These are phyloP conservation scores for Dendrobium officinale DNA, from an alignment of 106 monocot genomes.

Conservation along the genomic window DNA sequence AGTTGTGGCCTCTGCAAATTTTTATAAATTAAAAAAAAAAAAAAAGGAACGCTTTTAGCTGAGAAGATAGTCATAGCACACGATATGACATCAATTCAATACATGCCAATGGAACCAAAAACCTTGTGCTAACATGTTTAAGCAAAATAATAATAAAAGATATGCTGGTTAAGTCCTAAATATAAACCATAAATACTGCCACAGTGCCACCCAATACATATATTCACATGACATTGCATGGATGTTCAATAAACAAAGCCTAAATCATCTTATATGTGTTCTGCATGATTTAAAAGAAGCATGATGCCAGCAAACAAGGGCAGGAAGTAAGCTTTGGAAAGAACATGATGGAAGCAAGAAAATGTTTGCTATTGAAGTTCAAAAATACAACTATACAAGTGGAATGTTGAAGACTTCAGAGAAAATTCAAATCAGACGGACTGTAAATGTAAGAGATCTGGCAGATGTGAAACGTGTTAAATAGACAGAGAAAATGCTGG, in stretches of 20 bases:
- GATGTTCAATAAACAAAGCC: neutral
- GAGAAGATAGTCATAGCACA: too few species aligned
- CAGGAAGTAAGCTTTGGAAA: neutral
- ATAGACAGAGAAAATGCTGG: neutral
- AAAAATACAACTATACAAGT: neutral
- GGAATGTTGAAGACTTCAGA: neutral
- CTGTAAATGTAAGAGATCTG: neutral
- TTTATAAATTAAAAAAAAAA: too few species aligned
- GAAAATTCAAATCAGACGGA: neutral
- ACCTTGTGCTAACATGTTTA: too few species aligned
- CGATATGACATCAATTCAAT: too few species aligned
- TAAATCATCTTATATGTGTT: neutral
- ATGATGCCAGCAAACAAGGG: neutral
- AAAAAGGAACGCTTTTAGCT: too few species aligned
- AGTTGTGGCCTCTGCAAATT: conserved; percentile 79
- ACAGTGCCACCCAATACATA: neutral
- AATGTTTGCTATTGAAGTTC: neutral
- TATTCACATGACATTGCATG: neutral
- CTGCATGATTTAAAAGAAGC: neutral
- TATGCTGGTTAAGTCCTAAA: too few species aligned
- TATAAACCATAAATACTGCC: too few species aligned
- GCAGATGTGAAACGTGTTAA: neutral
- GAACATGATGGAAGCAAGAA: neutral
- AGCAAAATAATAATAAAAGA: too few species aligned
- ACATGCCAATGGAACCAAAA: too few species aligned